Evolutionary conservation across 2,329 filamentous ascomycete species (phyloP).

Genomic region (Nemania serpens): DNA sequence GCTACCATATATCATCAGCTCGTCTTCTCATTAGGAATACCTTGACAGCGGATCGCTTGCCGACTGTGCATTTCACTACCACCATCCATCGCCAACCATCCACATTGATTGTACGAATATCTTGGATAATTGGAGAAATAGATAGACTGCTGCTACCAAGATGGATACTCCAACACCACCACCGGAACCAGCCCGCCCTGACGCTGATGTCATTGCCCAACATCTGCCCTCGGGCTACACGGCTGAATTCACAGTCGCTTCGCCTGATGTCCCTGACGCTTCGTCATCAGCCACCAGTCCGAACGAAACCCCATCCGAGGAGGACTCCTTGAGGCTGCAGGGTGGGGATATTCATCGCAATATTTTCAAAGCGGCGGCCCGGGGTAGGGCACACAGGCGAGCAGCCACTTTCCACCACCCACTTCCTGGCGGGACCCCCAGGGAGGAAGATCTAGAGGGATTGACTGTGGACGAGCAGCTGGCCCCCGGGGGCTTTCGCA

Average conservation of each 20-base stretch:
- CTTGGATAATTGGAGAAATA: background rate
- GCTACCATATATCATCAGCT: conserved; percentile 4
- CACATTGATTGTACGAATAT: background rate
- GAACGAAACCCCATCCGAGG: conserved; percentile 40
- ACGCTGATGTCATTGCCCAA: conserved; percentile 29
- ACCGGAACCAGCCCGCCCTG: conserved; percentile 23
- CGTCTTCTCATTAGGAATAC: conserved; percentile 10
- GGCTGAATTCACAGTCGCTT: conserved; percentile 47
- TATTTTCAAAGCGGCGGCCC: conserved; percentile 73
- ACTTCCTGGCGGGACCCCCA: conserved; percentile 49
- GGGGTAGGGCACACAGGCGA: conserved; percentile 56
- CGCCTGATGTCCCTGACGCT: conserved; percentile 22
- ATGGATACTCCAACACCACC: conserved; percentile 16
- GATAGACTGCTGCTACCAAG: background rate
- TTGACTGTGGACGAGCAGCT: conserved; percentile 41
- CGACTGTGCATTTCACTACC: too few relatives aligned
- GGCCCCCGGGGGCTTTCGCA: conserved; percentile 55
- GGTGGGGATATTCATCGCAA: conserved; percentile 81
- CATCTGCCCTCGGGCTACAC: conserved; percentile 42
- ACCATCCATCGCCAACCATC: too few relatives aligned
- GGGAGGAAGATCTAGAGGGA: conserved; percentile 36
- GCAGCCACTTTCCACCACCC: conserved; percentile 70
- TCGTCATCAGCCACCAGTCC: conserved; percentile 32
- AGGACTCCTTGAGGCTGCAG: conserved; percentile 73
- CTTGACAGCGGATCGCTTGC: conserved; percentile 3